Conservation (phyloP, 2,329 filamentous ascomycete species). For the Diaporthe citriasiana region DNA sequence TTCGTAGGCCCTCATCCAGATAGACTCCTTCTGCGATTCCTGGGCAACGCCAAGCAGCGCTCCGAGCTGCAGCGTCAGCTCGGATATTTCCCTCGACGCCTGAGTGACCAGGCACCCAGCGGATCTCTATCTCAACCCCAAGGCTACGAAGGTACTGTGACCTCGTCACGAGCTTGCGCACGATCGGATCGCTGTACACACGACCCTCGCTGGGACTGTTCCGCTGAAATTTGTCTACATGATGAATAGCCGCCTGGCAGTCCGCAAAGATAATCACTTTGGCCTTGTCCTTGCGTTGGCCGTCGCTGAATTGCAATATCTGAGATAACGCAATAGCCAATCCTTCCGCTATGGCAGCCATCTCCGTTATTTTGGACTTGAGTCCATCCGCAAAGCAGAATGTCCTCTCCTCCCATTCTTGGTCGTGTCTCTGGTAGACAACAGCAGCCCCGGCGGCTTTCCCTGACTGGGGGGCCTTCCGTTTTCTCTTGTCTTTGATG, state of each 20-base stretch:
- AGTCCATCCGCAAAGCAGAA: not conserved
- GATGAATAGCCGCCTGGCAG: not conserved
- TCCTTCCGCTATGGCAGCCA: not conserved
- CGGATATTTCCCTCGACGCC: not conserved
- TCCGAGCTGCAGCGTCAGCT: not conserved
- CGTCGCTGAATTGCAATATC: not conserved
- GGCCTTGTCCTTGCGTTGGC: not conserved
- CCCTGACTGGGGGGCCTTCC: not conserved
- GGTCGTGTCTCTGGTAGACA: not conserved
- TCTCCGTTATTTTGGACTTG: not conserved
- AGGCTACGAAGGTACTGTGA: constrained; percentile 1
- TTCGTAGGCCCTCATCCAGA: not conserved
- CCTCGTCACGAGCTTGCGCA: not conserved
- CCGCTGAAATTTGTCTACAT: not conserved
- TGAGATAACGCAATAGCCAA: not conserved
- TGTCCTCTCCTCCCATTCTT: not conserved
- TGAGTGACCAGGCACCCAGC: not conserved
- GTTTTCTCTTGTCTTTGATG: not conserved
- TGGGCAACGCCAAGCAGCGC: not conserved
- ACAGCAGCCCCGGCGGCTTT: not conserved
- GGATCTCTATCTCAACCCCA: not conserved
- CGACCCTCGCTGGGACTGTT: not conserved
- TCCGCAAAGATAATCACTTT: not conserved
- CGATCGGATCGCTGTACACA: not conserved
- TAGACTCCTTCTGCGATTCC: not conserved